Percentiles rank a stretch among this genome's conserved stretches.
These are phyloP conservation scores for Aspergillus ibericus DNA, from an alignment of 2,329 filamentous ascomycete species.

Conservation along the genomic window DNA sequence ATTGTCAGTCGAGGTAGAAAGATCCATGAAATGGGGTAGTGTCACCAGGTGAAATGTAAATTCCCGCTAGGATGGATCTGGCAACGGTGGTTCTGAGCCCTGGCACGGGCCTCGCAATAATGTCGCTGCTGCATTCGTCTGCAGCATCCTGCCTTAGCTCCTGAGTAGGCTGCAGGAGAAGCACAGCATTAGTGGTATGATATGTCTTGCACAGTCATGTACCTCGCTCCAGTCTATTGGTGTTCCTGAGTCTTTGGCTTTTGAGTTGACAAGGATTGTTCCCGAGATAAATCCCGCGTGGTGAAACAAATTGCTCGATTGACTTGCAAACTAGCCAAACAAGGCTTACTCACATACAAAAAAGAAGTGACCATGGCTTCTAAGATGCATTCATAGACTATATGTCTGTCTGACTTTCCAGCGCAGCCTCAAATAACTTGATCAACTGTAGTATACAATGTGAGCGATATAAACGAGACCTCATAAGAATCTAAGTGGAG, in stretches of 20 bases:
- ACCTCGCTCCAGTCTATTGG: no score
- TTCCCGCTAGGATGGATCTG: no score
- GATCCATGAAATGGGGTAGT: no score
- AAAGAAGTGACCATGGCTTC: background rate
- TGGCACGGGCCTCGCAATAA: background rate
- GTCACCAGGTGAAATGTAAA: no score
- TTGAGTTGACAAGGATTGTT: background rate
- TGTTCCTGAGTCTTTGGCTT: no score
- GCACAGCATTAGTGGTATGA: background rate
- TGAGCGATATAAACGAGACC: background rate
- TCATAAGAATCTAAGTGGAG: background rate
- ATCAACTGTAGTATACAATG: background rate
- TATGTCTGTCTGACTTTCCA: background rate
- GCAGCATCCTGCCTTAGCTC: background rate
- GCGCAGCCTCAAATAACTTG: background rate
- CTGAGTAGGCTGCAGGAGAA: background rate
- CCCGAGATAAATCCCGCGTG: background rate
- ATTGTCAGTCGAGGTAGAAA: no score
- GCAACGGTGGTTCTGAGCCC: background rate
- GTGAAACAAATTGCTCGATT: background rate
- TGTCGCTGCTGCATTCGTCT: background rate
- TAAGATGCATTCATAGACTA: no score
- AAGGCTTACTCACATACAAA: background rate
- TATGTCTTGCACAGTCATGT: no score
- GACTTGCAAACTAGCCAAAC: background rate